A percentile compares a stretch with the other conserved stretches of the same genome.
phyloP scores from a whole-genome alignment of 2,329 filamentous ascomycete genomes.

The Penicillium sclerotiorum region DNA sequence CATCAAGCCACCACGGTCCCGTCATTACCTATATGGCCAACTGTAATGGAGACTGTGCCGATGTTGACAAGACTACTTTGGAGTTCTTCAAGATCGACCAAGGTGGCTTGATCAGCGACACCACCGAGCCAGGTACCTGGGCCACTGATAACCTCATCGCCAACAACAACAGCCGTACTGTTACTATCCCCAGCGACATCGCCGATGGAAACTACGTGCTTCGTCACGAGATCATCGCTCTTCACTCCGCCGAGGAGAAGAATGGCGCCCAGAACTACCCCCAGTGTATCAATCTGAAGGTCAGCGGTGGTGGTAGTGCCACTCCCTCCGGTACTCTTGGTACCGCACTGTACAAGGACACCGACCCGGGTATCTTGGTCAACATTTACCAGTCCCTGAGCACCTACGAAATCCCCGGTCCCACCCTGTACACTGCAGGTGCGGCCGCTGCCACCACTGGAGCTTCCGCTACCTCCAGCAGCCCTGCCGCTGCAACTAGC shows the following conservation, averaged over 20 bases:
- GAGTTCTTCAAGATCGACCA: slow-evolving; percentile 67
- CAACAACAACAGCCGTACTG: slow-evolving; percentile 55
- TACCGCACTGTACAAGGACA: slow-evolving; percentile 59
- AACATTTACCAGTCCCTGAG: slow-evolving; percentile 58
- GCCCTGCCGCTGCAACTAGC: no score
- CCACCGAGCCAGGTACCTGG: slow-evolving; percentile 53
- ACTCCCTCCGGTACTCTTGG: slow-evolving; percentile 53
- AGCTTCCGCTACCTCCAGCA: slow-evolving; percentile 12
- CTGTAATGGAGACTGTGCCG: slow-evolving; percentile 60
- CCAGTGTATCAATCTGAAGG: slow-evolving; percentile 62
- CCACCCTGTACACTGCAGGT: slow-evolving; percentile 36
- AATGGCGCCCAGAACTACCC: slow-evolving; percentile 59
- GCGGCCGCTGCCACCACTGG: slow-evolving; percentile 15
- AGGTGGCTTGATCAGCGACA: slow-evolving; percentile 54
- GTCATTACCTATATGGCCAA: slow-evolving; percentile 66
- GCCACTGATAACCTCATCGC: slow-evolving; percentile 57
- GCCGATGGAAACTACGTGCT: slow-evolving; percentile 57
- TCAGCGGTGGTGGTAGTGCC: slow-evolving; percentile 57
- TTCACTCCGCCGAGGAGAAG: slow-evolving; percentile 50
- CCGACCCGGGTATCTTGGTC: slow-evolving; percentile 61
- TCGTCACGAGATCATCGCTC: slow-evolving; percentile 59
- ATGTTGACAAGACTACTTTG: slow-evolving; percentile 56
- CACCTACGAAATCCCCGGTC: slow-evolving; percentile 57
- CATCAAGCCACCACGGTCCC: slow-evolving; percentile 65
- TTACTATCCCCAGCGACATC: slow-evolving; percentile 51